Conservation (phyloP, 495 filamentous ascomycete genomes). For the Chaetomium cochliodes region DNA sequence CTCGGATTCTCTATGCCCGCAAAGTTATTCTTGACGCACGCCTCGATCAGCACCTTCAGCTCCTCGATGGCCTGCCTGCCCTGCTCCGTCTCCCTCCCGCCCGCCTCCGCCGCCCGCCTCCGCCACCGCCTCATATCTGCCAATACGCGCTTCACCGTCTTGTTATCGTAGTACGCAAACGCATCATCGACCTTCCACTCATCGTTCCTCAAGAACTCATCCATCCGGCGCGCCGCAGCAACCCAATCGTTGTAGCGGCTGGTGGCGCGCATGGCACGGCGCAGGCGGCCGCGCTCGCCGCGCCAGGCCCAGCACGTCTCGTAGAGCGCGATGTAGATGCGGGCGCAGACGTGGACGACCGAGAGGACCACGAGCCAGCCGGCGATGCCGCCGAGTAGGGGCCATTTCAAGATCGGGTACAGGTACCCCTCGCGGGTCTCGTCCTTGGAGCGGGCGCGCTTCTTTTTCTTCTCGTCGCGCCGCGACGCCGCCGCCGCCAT, state of each 20-base stretch:
- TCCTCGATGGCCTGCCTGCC: constrained; percentile 61
- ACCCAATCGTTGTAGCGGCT: constrained; percentile 81
- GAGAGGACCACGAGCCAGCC: constrained; percentile 72
- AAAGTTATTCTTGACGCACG: constrained; percentile 96
- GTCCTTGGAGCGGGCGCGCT: constrained; percentile 62
- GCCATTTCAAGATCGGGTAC: constrained; percentile 88
- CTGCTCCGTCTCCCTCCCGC: constrained; percentile 21
- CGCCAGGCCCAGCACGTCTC: constrained; percentile 76
- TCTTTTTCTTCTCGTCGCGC: constrained; percentile 31
- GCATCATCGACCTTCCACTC: constrained; percentile 83
- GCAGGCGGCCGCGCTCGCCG: constrained; percentile 66
- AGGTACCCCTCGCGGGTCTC: constrained; percentile 92
- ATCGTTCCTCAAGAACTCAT: constrained; percentile 77
- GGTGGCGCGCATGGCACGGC: constrained; percentile 66
- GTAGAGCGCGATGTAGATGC: constrained; percentile 84
- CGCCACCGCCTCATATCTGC: constrained; percentile 66
- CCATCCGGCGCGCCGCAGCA: constrained; percentile 70
- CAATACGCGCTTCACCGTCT: constrained; percentile 72
- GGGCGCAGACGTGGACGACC: constrained; percentile 72
- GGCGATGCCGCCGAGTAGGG: constrained; percentile 72
- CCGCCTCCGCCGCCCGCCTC: constrained; percentile 55
- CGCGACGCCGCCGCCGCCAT: no score
- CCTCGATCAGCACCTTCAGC: constrained; percentile 72
- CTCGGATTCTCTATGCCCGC: constrained; percentile 91
- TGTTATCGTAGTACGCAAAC: constrained; percentile 91